These are phyloP conservation scores for Hippophae tibetana DNA, from an alignment of 306 rosid genomes.

Conservation along the genomic window DNA sequence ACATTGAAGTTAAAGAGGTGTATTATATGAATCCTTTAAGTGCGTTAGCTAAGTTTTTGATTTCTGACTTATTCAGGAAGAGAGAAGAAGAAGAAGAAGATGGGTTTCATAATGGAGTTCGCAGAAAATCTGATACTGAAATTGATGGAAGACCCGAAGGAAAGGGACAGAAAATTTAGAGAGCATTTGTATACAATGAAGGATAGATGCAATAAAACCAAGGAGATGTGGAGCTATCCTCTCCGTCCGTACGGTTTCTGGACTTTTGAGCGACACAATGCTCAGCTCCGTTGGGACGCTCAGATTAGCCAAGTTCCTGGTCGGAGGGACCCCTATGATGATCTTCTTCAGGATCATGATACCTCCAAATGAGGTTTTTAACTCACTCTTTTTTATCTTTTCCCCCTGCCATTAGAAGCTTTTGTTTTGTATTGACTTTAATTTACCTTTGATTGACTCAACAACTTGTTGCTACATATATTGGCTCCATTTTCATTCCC, in stretches of 20 bases:
- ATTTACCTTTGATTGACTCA: not conserved
- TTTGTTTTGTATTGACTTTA: not conserved
- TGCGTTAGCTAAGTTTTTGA: slow-evolving; percentile 5
- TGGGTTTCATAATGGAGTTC: slow-evolving; percentile 88
- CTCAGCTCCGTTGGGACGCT: slow-evolving; percentile 85
- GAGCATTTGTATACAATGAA: slow-evolving; percentile 48
- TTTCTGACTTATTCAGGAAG: slow-evolving; percentile 6
- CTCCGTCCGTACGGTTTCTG: slow-evolving; percentile 89
- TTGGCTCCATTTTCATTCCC: too few species aligned
- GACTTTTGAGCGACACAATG: slow-evolving; percentile 93
- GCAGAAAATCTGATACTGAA: slow-evolving; percentile 75
- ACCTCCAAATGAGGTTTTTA: slow-evolving; percentile 15
- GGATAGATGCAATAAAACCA: slow-evolving; percentile 64
- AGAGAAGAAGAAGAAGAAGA: slow-evolving; percentile 18
- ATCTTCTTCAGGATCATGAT: slow-evolving; percentile 38
- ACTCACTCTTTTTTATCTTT: not conserved
- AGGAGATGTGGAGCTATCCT: slow-evolving; percentile 83
- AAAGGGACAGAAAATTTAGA: slow-evolving; percentile 77
- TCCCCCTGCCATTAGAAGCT: not conserved
- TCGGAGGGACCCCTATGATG: slow-evolving; percentile 89
- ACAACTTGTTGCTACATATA: too few species aligned
- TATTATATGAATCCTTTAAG: not conserved
- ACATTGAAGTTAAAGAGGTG: too few species aligned
- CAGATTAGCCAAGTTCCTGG: slow-evolving; percentile 84
- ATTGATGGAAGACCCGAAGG: slow-evolving; percentile 89